These are phyloP conservation scores for Corynespora cassiicola DNA, from an alignment of 2,329 filamentous ascomycete genomes.

Conservation along the genomic window DNA sequence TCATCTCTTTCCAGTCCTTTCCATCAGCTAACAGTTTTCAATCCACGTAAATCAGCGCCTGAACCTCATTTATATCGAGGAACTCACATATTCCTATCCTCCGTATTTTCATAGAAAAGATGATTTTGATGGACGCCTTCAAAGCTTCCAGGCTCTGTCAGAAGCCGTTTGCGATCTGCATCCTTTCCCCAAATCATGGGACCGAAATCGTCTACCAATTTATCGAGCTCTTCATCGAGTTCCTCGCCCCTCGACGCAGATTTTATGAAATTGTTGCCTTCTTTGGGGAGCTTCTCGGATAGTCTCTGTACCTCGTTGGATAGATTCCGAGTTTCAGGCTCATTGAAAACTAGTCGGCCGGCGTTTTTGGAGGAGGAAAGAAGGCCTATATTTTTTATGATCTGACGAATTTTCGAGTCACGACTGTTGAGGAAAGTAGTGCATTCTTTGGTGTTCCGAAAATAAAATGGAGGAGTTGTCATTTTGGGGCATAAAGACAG, in stretches of 20 bases:
- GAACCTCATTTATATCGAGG: background rate
- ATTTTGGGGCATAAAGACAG: no score
- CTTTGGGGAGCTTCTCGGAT: background rate
- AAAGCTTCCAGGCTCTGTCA: background rate
- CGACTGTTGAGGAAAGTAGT: no score
- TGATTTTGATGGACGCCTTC: background rate
- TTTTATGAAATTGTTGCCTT: background rate
- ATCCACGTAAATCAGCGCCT: background rate
- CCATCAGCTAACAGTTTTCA: no score
- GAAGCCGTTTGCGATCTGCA: slow-evolving; percentile 2
- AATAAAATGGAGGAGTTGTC: no score
- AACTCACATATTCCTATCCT: slow-evolving; percentile 1
- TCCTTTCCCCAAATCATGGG: background rate
- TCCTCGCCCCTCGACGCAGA: background rate
- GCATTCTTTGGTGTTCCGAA: no score
- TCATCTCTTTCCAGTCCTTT: no score
- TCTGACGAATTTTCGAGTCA: no score
- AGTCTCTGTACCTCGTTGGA: background rate
- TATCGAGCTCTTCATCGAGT: background rate
- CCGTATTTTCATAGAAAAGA: background rate
- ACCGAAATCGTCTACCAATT: background rate
- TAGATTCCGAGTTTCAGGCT: background rate
- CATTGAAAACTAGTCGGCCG: background rate
- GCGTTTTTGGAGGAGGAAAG: no score
- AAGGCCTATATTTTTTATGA: no score